These are phyloP conservation scores for Setomelanomma holmii DNA, from an alignment of 2,329 filamentous ascomycete genomes.

Conservation along the genomic window DNA sequence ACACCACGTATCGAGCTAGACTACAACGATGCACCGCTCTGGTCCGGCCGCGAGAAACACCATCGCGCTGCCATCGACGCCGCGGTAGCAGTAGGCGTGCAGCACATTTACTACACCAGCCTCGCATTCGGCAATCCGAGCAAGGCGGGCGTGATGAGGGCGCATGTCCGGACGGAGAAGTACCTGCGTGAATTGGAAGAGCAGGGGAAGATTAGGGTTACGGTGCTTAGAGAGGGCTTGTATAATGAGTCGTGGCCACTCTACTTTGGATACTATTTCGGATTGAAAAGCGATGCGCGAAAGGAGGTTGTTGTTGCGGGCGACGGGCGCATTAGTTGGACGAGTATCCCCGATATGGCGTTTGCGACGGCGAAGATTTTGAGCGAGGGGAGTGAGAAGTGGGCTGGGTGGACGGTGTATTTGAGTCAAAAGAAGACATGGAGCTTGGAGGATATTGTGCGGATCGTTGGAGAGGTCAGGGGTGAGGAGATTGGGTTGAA, in stretches of 20 bases:
- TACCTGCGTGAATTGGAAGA: conserved; percentile 45
- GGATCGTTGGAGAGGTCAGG: conserved; percentile 32
- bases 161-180: conserved; percentile 55
- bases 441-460: conserved; percentile 39
- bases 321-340: conserved; percentile 54
- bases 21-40: conserved; percentile 51
- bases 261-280: conserved; percentile 55
- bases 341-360: conserved; percentile 52
- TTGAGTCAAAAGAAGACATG: conserved; percentile 41
- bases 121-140: conserved; percentile 52
- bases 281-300: conserved; percentile 42
- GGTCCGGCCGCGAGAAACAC: conserved; percentile 53
- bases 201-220: conserved; percentile 31
- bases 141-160: conserved; percentile 54
- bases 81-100: conserved; percentile 49
- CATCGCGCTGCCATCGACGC: conserved; percentile 54
- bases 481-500: conserved; percentile 45
- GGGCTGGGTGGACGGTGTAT: conserved; percentile 49
- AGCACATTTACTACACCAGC: conserved; percentile 57
- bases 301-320: conserved; percentile 50
- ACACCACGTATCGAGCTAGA: conserved; percentile 54
- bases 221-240: conserved; percentile 53
- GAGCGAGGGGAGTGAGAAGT: conserved; percentile 36
- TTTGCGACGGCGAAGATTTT: conserved; percentile 53
- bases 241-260: conserved; percentile 58